These are phyloP conservation scores for Apiospora pterosperma DNA, from an alignment of 2,329 filamentous ascomycete species.

Conservation along the genomic window DNA sequence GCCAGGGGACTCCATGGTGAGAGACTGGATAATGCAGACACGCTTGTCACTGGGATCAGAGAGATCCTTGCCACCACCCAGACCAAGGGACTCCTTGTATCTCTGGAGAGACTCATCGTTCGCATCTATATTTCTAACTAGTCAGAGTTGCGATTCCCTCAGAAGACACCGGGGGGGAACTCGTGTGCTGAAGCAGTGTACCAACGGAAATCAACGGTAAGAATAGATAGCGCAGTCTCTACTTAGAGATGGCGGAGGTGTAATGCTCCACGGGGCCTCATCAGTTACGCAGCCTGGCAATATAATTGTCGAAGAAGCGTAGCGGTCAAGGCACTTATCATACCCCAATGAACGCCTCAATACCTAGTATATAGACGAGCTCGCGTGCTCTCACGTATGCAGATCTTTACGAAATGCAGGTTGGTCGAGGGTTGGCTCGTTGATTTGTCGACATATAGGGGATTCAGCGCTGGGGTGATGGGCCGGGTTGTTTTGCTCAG, in stretches of 20 bases:
- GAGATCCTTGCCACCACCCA: slow-evolving; percentile 69
- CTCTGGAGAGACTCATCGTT: slow-evolving; percentile 92
- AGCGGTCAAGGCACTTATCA: not conserved
- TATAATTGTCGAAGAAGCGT: not conserved
- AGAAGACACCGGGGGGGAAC: not conserved
- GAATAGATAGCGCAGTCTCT: not conserved
- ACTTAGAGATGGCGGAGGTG: not conserved
- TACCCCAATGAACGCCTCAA: not conserved
- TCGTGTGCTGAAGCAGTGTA: not conserved
- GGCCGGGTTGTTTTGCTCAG: not conserved
- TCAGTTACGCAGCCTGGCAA: not conserved
- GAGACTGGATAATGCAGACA: slow-evolving; percentile 88
- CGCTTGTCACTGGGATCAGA: slow-evolving; percentile 79
- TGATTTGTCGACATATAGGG: not conserved
- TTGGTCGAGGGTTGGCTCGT: not conserved
- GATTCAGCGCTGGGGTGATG: not conserved
- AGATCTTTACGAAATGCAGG: not conserved
- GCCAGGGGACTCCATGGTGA: slow-evolving; percentile 82
- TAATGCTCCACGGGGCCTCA: not conserved
- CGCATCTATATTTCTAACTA: slow-evolving; percentile 40
- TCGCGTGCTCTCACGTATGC: not conserved
- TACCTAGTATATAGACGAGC: not conserved
- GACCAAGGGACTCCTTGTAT: slow-evolving; percentile 95
- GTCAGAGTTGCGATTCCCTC: not conserved
- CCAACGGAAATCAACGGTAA: not conserved